Evolutionary conservation across 1,284 basidiomycete genomes (phyloP).

Genomic region (Ceraceosorus guamensis): DNA sequence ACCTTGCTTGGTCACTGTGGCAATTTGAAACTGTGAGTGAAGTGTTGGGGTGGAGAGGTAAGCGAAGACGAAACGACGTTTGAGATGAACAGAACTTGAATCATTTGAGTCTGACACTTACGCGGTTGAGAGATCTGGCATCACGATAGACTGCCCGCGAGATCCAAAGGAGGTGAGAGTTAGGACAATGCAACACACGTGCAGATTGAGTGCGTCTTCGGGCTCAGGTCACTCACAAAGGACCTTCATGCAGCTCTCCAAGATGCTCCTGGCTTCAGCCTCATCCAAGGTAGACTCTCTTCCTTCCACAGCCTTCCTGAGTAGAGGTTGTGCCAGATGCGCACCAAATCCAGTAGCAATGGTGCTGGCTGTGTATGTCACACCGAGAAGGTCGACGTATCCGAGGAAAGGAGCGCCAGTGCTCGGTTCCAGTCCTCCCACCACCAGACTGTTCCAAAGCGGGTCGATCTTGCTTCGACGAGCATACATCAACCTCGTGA

Average conservation of each 20-base stretch:
- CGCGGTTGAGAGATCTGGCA: constrained; percentile 91
- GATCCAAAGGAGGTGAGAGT: not conserved
- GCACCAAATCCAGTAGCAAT: constrained; percentile 95
- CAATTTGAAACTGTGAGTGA: constrained; percentile 83
- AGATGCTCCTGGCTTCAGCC: constrained; percentile 68
- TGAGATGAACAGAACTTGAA: not conserved
- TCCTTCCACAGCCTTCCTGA: constrained; percentile 83
- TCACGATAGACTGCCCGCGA: constrained; percentile 69
- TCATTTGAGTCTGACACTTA: constrained; percentile 47
- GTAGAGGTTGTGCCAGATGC: constrained; percentile 84
- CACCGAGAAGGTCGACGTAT: constrained; percentile 93
- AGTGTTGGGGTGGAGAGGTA: not conserved
- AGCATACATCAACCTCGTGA: constrained; percentile 83
- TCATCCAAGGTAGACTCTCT: constrained; percentile 66
- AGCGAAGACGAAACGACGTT: not conserved
- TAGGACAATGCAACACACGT: not conserved
- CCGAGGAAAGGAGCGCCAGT: constrained; percentile 55
- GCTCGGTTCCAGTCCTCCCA: constrained; percentile 56
- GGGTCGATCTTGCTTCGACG: constrained; percentile 84
- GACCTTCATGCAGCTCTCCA: constrained; percentile 85
- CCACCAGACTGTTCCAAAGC: constrained; percentile 87
- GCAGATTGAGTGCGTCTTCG: not conserved
- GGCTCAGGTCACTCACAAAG: constrained; percentile 55
- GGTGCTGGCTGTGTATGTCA: constrained; percentile 87
- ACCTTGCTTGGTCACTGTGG: constrained; percentile 73